Conservation (phyloP, 306 rosid species). For the Inga oerstediana region DNA sequence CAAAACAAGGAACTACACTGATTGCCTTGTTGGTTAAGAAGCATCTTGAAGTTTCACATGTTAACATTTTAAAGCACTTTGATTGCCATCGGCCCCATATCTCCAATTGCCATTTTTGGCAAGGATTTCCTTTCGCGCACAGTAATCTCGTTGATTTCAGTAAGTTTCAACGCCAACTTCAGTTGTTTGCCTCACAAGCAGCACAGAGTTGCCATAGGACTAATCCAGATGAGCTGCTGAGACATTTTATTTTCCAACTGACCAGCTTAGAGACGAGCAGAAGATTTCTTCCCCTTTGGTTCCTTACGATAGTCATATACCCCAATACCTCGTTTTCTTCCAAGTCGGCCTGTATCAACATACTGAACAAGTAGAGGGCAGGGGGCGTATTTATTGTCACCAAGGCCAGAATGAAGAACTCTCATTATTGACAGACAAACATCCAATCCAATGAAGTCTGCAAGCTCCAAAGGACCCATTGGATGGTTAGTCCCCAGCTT, state of each 20-base stretch:
- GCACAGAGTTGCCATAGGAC: neutral
- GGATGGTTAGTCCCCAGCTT: conserved; percentile 95
- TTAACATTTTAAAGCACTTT: neutral
- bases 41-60: neutral
- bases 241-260: neutral
- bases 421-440: conserved; percentile 87
- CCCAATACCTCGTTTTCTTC: conserved; percentile 89
- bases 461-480: conserved; percentile 96
- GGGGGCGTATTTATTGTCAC: conserved; percentile 78
- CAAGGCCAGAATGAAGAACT: conserved; percentile 91
- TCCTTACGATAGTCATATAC: conserved; percentile 62
- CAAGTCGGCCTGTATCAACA: conserved; percentile 83
- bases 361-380: conserved; percentile 90
- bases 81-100: conserved; percentile 12
- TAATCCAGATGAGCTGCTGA: neutral
- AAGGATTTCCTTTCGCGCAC: neutral
- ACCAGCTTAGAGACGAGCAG: conserved; percentile 56
- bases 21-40: neutral
- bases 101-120: neutral
- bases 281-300: conserved; percentile 34
- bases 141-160: neutral
- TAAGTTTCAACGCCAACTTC: neutral
- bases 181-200: neutral
- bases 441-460: conserved; percentile 96
- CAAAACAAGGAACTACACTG: conserved; percentile 3